These are phyloP conservation scores for Nemania bipapillata DNA, from an alignment of 2,329 filamentous ascomycete species.

Conservation along the genomic window DNA sequence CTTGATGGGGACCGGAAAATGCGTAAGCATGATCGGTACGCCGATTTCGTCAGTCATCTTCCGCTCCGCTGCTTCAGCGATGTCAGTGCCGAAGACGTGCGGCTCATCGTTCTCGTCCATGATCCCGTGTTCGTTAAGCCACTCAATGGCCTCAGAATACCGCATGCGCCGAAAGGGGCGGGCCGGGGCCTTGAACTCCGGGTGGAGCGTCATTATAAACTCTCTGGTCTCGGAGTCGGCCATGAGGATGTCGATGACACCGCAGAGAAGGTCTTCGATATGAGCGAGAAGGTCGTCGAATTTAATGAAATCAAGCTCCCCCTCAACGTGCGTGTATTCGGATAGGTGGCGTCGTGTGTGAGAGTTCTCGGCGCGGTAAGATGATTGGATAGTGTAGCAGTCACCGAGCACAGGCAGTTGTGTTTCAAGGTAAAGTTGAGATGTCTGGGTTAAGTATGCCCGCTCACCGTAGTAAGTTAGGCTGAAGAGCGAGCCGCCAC, in stretches of 20 bases:
- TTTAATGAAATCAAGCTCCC: slow-evolving; percentile 93
- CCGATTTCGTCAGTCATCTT: slow-evolving; percentile 98
- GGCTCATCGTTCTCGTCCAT: slow-evolving; percentile 90
- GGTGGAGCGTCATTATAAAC: slow-evolving; percentile 88
- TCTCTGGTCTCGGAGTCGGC: slow-evolving; percentile 76
- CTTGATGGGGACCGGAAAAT: slow-evolving; percentile 98
- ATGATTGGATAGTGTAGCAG: slow-evolving; percentile 98
- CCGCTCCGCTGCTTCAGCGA: slow-evolving; percentile 95
- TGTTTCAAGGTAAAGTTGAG: slow-evolving; percentile 97
- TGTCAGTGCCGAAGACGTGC: slow-evolving; percentile 95
- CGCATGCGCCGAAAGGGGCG: slow-evolving; percentile 94
- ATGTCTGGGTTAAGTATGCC: slow-evolving; percentile 95
- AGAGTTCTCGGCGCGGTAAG: slow-evolving; percentile 97
- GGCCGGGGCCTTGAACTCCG: slow-evolving; percentile 81
- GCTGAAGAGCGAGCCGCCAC: slow-evolving; percentile 88
- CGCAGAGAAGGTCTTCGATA: slow-evolving; percentile 86
- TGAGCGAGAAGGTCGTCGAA: slow-evolving; percentile 90
- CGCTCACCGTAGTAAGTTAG: slow-evolving; percentile 90
- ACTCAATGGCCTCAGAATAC: slow-evolving; percentile 92
- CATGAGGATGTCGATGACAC: slow-evolving; percentile 81
- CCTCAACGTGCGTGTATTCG: slow-evolving; percentile 97
- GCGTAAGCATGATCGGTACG: slow-evolving; percentile 92
- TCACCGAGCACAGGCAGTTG: slow-evolving; percentile 89
- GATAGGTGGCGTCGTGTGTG: slow-evolving; percentile 92
- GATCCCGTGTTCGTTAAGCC: slow-evolving; percentile 90